Percentiles rank a stretch among this genome's conserved stretches.
Evolutionary conservation across 768 basidiomycete genomes (phyloP).

Genomic region (Dioszegia crocea): DNA sequence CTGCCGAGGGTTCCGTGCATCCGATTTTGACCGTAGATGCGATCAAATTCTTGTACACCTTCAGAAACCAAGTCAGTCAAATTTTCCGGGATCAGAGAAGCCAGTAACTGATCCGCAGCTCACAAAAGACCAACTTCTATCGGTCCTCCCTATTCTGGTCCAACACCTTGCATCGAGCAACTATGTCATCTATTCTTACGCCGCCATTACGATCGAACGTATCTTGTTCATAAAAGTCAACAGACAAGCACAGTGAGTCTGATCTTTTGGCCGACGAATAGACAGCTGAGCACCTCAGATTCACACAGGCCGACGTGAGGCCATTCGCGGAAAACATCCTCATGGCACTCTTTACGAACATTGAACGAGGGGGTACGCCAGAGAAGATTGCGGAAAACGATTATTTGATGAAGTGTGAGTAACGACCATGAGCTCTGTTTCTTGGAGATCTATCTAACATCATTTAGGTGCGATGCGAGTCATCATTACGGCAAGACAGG

Average conservation of each 20-base stretch:
- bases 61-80: constrained; percentile 76
- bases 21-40: constrained; percentile 94
- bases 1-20: constrained; percentile 64
- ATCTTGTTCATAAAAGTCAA: constrained; percentile 85
- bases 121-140: constrained; percentile 86
- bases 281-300: constrained; percentile 55
- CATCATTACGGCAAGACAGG: constrained; percentile 78
- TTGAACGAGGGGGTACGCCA: constrained; percentile 71
- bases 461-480: constrained; percentile 83
- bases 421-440: too few species aligned
- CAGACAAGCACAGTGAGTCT: constrained; percentile 65
- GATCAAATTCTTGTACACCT: constrained; percentile 88
- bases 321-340: constrained; percentile 70
- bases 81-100: too few species aligned
- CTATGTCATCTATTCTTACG: constrained; percentile 92
- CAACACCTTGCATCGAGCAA: constrained; percentile 75
- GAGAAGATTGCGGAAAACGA: constrained; percentile 97
- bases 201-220: constrained; percentile 95
- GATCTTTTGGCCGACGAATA: background rate
- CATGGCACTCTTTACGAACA: constrained; percentile 66
- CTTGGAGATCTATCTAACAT: background rate
- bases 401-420: constrained; percentile 90
- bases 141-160: constrained; percentile 80
- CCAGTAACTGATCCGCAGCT: constrained; percentile 55
- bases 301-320: constrained; percentile 79